phyloP scores from a whole-genome alignment of 2,329 filamentous ascomycete species.

The Cladophialophora bantiana region DNA sequence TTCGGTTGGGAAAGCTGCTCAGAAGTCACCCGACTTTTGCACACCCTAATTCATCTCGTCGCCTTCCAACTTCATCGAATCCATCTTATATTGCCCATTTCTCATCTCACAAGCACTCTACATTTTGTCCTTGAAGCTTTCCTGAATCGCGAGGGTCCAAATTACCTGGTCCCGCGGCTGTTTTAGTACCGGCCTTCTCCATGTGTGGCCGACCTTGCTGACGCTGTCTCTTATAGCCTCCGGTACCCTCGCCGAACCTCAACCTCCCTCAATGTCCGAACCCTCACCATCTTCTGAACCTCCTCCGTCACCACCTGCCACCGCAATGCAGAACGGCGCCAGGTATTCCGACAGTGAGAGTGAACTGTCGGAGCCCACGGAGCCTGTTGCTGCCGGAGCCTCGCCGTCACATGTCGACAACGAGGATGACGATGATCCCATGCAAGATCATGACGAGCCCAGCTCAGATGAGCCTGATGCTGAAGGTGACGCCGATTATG shows the following conservation, averaged over 20 bases:
- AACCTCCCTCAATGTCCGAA: slow-evolving; percentile 32
- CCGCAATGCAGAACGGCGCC: slow-evolving; percentile 52
- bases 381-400: slow-evolving; percentile 61
- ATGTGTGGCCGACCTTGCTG: slow-evolving; percentile 38
- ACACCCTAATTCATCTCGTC: slow-evolving; percentile 33
- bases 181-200: slow-evolving; percentile 16
- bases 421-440: slow-evolving; percentile 54
- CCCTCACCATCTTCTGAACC: slow-evolving; percentile 67
- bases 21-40: slow-evolving; percentile 19
- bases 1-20: slow-evolving; percentile 6
- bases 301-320: slow-evolving; percentile 62
- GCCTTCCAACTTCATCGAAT: slow-evolving; percentile 33
- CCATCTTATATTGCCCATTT: slow-evolving; percentile 35
- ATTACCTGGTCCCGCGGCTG: slow-evolving; percentile 19
- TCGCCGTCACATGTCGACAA: slow-evolving; percentile 52
- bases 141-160: slow-evolving; percentile 31
- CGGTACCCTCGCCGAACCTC: slow-evolving; percentile 31
- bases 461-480: slow-evolving; percentile 50
- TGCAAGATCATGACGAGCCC: slow-evolving; percentile 47
- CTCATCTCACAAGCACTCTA: slow-evolving; percentile 29
- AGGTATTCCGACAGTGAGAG: slow-evolving; percentile 69
- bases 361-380: slow-evolving; percentile 76
- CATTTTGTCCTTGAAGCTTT: slow-evolving; percentile 15
- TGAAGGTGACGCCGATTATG: slow-evolving; percentile 72
- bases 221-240: slow-evolving; percentile 38